Evolutionary conservation across 352 stramenopile species (phyloP), one percentile per base, ranked within the genome.

Genomic region (Ophiocytium majus): DNA sequence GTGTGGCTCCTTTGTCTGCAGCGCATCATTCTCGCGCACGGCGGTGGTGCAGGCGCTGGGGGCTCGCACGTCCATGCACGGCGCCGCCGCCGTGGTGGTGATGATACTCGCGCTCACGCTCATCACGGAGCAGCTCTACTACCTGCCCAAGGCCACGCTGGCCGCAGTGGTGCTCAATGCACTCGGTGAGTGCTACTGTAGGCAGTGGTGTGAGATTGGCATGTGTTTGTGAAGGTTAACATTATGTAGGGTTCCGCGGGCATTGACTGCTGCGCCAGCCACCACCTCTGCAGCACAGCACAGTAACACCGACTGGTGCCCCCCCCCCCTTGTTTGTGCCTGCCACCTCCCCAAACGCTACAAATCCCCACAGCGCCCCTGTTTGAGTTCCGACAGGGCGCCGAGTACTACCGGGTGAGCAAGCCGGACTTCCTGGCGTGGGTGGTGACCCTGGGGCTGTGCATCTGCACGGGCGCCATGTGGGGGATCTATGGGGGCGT

Each of bases 41-140:
- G 94, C 94, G 0, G 95, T 98, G 35, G 97, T 97, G 86, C 93
- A 96, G 81, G 91, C 94, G 33, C 94, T 91, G 63, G 91, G 91
- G 17, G 95, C 94, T 0, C 91, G 93, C 82, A 97, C 93, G 43
- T 10, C 93, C 35, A 90, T 98, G 0, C 93, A 93, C 75, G 94
- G 91, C 43, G 94, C 98, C 76, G 91, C 98, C 76, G 96, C 94
- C 0, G 92, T 93, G 0, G 57, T 94, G 9, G 86, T 98, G 31
- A 92, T 98, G 64, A 90, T 94, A 23, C n/a, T 98, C 14, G 92
- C 94, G 71, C 87, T 98, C 0, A 85, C 96, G 28, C 94, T 94
- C 23, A 90, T 97, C 83, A 98, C 95, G 0, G 87, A 90, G 5
- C 90, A 95, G 43, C 93, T 98, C 50, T 95, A 95, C 74, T 94